A percentile compares a stretch with the other conserved stretches of the same genome.
Conservation (phyloP, 768 basidiomycete species). For the Lentinula detonsa region DNA sequence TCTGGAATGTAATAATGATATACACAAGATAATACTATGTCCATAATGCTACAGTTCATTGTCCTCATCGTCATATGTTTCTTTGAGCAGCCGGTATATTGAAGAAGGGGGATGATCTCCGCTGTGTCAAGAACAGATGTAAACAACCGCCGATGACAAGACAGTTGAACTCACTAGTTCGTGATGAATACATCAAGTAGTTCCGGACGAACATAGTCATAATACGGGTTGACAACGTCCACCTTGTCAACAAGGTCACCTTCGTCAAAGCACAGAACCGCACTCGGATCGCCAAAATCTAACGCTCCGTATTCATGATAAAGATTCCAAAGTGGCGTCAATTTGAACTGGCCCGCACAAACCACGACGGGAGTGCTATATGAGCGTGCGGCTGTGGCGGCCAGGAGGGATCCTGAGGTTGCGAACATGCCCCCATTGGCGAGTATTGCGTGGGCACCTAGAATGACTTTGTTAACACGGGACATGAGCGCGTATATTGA, state of each 20-base stretch:
- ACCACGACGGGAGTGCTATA: slow-evolving; percentile 92
- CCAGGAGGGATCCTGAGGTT: slow-evolving; percentile 77
- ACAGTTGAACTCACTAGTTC: slow-evolving; percentile 72
- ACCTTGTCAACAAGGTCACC: slow-evolving; percentile 79
- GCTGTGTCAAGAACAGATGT: slow-evolving; percentile 31
- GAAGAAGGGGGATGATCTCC: slow-evolving; percentile 96
- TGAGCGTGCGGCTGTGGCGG: slow-evolving; percentile 80
- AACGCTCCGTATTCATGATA: slow-evolving; percentile 82
- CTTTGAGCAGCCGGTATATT: slow-evolving; percentile 87
- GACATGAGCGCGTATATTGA: slow-evolving; percentile 96
- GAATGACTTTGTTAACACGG: slow-evolving; percentile 91
- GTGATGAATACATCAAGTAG: slow-evolving; percentile 92
- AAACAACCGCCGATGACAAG: neutral
- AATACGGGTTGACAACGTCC: slow-evolving; percentile 93
- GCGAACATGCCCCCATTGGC: slow-evolving; percentile 97
- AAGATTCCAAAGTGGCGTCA: slow-evolving; percentile 87
- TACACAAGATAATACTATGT: slow-evolving; percentile 13
- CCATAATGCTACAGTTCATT: slow-evolving; percentile 55
- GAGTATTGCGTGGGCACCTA: slow-evolving; percentile 92
- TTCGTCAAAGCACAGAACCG: slow-evolving; percentile 69
- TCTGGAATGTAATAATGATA: slow-evolving; percentile 7
- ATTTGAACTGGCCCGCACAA: slow-evolving; percentile 93
- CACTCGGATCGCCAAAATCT: slow-evolving; percentile 66
- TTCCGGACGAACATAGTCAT: slow-evolving; percentile 92
- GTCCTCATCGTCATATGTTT: slow-evolving; percentile 94